Percentiles rank a stretch among this genome's conserved stretches.
Conservation (phyloP, 2,329 filamentous ascomycete species). For the Calycina herbarum region DNA sequence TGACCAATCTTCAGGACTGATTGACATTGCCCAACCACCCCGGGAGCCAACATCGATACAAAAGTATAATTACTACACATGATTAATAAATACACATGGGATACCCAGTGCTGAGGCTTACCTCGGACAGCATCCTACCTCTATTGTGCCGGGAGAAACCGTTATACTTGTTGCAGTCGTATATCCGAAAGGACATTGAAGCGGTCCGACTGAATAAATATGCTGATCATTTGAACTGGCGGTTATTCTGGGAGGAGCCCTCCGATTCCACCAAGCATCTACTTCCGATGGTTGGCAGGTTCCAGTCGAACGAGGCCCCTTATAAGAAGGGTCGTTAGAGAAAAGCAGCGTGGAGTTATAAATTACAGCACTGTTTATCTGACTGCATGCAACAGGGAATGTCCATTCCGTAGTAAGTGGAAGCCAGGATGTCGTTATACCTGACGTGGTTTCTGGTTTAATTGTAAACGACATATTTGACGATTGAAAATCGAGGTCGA, state of each 20-base stretch:
- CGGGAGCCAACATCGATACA: neutral
- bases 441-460: conserved; percentile 1
- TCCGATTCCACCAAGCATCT: neutral
- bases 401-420: conserved; percentile 2
- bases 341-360: neutral
- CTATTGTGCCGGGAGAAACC: neutral
- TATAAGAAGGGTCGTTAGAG: neutral
- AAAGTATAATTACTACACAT: neutral
- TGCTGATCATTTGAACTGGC: neutral
- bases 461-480: neutral
- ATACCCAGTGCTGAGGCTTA: neutral
- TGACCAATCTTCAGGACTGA: neutral
- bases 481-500: neutral
- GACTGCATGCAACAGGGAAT: neutral
- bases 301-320: too few species aligned
- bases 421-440: conserved; percentile 4
- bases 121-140: neutral
- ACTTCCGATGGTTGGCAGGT: neutral
- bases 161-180: neutral
- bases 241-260: too few species aligned
- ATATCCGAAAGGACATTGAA: neutral
- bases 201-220: neutral
- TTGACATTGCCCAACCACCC: neutral
- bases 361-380: neutral
- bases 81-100: neutral